Evolutionary conservation across 2,329 filamentous ascomycete genomes (phyloP).

Genomic region (Periconia sp.): DNA sequence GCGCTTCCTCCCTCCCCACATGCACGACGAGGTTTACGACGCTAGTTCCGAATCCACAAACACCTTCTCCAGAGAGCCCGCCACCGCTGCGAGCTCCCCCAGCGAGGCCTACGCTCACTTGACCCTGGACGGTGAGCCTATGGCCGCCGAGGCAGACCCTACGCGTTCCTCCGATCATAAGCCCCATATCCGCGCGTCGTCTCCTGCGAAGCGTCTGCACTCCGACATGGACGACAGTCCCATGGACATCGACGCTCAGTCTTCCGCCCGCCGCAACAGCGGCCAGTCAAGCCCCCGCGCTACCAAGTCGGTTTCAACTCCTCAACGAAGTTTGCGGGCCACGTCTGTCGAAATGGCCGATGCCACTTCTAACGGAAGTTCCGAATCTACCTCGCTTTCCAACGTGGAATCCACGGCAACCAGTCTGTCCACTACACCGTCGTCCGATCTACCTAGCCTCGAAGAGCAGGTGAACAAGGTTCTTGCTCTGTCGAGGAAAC

Average conservation of each 20-base stretch:
- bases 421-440: slow-evolving; percentile 21
- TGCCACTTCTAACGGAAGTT: slow-evolving; percentile 26
- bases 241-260: slow-evolving; percentile 38
- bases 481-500: slow-evolving; percentile 58
- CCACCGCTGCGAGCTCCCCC: slow-evolving; percentile 49
- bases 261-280: slow-evolving; percentile 21
- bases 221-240: slow-evolving; percentile 54
- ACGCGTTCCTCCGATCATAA: slow-evolving; percentile 22
- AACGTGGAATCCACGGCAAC: slow-evolving; percentile 25
- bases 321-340: slow-evolving; percentile 32
- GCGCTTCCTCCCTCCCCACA: slow-evolving; percentile 58
- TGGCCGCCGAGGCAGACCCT: slow-evolving; percentile 27
- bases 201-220: slow-evolving; percentile 58
- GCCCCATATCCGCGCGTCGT: slow-evolving; percentile 48
- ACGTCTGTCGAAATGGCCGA: slow-evolving; percentile 50
- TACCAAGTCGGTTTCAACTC: slow-evolving; percentile 26
- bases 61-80: slow-evolving; percentile 28
- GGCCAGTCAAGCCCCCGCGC: slow-evolving; percentile 27
- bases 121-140: slow-evolving; percentile 48
- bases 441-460: slow-evolving; percentile 31
- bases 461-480: slow-evolving; percentile 78
- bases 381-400: slow-evolving; percentile 28
- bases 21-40: slow-evolving; percentile 55
- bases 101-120: slow-evolving; percentile 57
- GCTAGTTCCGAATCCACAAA: slow-evolving; percentile 27